Conservation (phyloP, 768 basidiomycete species). For the Piloderma croceum region DNA sequence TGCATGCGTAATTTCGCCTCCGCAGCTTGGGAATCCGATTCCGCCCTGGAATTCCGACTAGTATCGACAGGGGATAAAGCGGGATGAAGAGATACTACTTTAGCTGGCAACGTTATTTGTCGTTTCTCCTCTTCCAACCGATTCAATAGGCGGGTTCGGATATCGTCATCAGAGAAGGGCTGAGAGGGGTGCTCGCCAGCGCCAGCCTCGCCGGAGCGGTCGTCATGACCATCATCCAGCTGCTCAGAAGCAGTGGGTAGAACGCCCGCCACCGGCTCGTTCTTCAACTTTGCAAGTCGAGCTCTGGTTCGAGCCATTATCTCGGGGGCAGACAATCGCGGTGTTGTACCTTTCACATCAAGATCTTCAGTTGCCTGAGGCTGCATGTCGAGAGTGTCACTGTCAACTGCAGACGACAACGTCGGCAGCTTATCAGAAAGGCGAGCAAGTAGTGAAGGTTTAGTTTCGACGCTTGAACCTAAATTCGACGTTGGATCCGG, state of each 20-base stretch:
- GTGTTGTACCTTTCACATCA: not conserved
- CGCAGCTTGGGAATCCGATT: conserved; percentile 22
- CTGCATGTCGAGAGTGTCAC: no score
- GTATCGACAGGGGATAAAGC: conserved; percentile 7
- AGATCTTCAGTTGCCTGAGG: no score
- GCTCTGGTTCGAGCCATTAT: conserved; percentile 28
- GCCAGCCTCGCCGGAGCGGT: conserved; percentile 9
- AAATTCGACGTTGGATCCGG: no score
- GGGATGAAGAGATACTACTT: no score
- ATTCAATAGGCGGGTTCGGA: conserved; percentile 35
- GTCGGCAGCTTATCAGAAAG: conserved; percentile 18
- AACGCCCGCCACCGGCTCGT: conserved; percentile 6
- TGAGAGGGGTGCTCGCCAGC: conserved; percentile 13
- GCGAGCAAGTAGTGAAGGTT: conserved; percentile 23
- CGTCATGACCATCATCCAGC: conserved; percentile 11
- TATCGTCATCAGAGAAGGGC: conserved; percentile 11
- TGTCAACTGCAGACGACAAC: no score
- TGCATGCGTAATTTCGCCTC: conserved; percentile 44
- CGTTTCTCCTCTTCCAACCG: conserved; percentile 42
- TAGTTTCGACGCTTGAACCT: no score
- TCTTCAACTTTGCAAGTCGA: conserved; percentile 13
- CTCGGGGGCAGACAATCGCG: conserved; percentile 16
- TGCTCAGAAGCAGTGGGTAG: not conserved
- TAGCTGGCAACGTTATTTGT: no score
- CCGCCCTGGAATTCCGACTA: conserved; percentile 11